Percentiles rank a stretch among this genome's conserved stretches.
Evolutionary conservation across 352 stramenopile species (phyloP).

Genomic region (Pythium pyrilobum): DNA sequence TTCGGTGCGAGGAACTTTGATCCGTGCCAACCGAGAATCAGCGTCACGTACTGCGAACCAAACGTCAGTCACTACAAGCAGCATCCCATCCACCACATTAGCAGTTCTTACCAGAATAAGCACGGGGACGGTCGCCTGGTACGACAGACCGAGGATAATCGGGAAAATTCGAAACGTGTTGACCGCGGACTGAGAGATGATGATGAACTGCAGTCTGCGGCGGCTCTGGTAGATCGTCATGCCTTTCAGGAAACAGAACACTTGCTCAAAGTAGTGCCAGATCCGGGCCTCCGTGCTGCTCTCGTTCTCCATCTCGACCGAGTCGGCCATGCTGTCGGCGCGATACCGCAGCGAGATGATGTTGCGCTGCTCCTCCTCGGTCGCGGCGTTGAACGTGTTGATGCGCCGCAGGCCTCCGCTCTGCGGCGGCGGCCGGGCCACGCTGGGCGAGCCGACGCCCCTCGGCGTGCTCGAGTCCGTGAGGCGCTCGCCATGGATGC

Average conservation of each 20-base stretch:
- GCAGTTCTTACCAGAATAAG: constrained; percentile 51
- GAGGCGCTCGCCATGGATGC: constrained; percentile 3
- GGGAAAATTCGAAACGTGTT: constrained; percentile 82
- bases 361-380: constrained; percentile 78
- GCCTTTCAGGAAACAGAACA: constrained; percentile 87
- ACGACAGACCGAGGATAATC: constrained; percentile 82
- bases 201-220: constrained; percentile 80
- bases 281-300: constrained; percentile 56
- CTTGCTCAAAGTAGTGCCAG: constrained; percentile 75
- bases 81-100: background rate
- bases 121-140: constrained; percentile 76
- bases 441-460: background rate
- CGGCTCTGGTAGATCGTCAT: constrained; percentile 87
- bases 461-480: constrained; percentile 5
- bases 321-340: constrained; percentile 80
- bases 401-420: constrained; percentile 42
- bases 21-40: constrained; percentile 85
- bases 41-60: constrained; percentile 56
- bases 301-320: constrained; percentile 59
- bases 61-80: background rate
- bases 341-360: constrained; percentile 85
- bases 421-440: constrained; percentile 8
- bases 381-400: constrained; percentile 65
- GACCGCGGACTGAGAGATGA: constrained; percentile 78
- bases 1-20: constrained; percentile 84